phyloP scores from a whole-genome alignment of 2,329 filamentous ascomycete genomes.

The Fusarium transvaalense region DNA sequence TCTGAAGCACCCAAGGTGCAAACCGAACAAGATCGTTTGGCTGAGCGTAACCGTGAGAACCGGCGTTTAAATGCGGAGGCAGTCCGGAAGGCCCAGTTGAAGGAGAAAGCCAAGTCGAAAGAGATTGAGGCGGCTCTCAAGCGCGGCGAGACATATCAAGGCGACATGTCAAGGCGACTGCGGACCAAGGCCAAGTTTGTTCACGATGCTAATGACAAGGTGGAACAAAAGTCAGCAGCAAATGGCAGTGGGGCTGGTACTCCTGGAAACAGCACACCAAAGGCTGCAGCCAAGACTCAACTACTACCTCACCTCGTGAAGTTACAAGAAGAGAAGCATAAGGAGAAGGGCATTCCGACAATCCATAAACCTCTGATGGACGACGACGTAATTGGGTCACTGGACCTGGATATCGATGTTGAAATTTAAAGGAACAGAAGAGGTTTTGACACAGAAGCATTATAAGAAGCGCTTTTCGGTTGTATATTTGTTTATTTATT shows the following conservation, averaged over 20 bases:
- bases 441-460: constrained; percentile 6
- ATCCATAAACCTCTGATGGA: constrained; percentile 86
- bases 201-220: constrained; percentile 69
- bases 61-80: constrained; percentile 86
- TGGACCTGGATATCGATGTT: constrained; percentile 93
- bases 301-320: constrained; percentile 66
- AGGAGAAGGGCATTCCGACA: constrained; percentile 71
- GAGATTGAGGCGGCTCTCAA: constrained; percentile 71
- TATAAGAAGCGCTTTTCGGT: constrained; percentile 19
- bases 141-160: constrained; percentile 71
- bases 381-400: constrained; percentile 89
- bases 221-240: constrained; percentile 62
- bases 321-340: constrained; percentile 64
- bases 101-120: constrained; percentile 76
- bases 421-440: constrained; percentile 71
- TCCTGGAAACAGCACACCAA: constrained; percentile 67
- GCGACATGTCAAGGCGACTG: constrained; percentile 71
- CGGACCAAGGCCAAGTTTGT: constrained; percentile 76
- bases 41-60: constrained; percentile 86
- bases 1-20: constrained; percentile 61
- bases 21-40: constrained; percentile 83
- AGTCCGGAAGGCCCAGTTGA: constrained; percentile 89
- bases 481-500: constrained; percentile 3
- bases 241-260: constrained; percentile 64
- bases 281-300: constrained; percentile 56